These are phyloP conservation scores for Termitomyces sp. DNA, from an alignment of 768 basidiomycete species.

Conservation along the genomic window DNA sequence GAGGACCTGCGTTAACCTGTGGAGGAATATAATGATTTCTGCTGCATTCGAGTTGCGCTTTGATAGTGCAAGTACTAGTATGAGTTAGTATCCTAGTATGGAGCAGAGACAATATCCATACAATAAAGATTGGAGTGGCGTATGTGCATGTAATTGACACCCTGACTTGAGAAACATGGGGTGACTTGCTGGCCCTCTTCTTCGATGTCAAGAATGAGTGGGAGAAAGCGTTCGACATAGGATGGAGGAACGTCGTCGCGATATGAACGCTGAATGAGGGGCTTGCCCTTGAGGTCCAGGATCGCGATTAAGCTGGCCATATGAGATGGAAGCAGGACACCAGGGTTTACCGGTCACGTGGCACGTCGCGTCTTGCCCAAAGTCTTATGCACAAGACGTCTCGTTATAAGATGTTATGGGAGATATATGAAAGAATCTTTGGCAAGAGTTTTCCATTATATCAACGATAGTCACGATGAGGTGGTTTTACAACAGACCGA, in stretches of 20 bases:
- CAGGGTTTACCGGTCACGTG: not conserved
- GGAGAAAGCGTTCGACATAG: slow-evolving; percentile 91
- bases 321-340: slow-evolving; percentile 2
- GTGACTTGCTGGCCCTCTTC: slow-evolving; percentile 96
- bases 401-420: too few relatives aligned
- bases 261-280: slow-evolving; percentile 94
- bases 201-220: slow-evolving; percentile 90
- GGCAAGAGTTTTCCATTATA: too few relatives aligned
- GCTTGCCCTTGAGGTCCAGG: slow-evolving; percentile 97
- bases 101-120: slow-evolving; percentile 35
- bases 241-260: slow-evolving; percentile 91
- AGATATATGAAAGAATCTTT: too few relatives aligned
- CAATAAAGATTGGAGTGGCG: slow-evolving; percentile 96
- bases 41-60: slow-evolving; percentile 95
- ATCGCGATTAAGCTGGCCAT: slow-evolving; percentile 81
- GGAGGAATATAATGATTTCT: slow-evolving; percentile 95
- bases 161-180: slow-evolving; percentile 93
- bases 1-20: slow-evolving; percentile 87
- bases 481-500: too few relatives aligned
- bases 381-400: too few relatives aligned
- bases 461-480: too few relatives aligned
- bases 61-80: slow-evolving; percentile 86
- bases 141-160: slow-evolving; percentile 98
- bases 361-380: not conserved
- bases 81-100: not conserved